Base-by-base conservation (phyloP, 805 yeast species). In the Ogataea populi-albae region DNA sequence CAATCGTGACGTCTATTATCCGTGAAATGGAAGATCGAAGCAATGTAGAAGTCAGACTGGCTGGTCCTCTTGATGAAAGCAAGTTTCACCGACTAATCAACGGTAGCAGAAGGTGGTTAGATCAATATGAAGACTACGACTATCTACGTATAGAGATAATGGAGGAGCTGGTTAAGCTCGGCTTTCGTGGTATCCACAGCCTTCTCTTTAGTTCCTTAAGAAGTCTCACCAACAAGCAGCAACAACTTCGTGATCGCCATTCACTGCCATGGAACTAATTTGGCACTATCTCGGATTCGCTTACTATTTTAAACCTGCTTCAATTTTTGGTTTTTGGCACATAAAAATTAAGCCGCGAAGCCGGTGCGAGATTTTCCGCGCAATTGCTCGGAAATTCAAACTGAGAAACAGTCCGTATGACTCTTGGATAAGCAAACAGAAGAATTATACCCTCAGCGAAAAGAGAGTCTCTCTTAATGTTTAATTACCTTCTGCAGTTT, bases 161-260 rank as follows among this genome's bases (percentile, higher is more conserved):
- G 42, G 62, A 63, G 23, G 48, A 60, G 14, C 48, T 80, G 14
- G 57, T 67, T 7, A 38, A 37, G 0, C 20, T 50, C 14, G 79
- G 81, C 2, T 79, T 71, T 37, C 44, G 39, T 6, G 80, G 83
- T 0, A 42, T 79, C 3, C 61, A 71, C 4, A 66, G 66, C 21
- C 63, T 81, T 27, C 49, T 81, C 12, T 75, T 71, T 46, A 66
- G 71, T 14, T 77, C 81, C 23, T 45, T 81, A 43, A 73, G 71
- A 46, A 71, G 79, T 41, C 55, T 79, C 8, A 49, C 67, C 26
- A 53, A 23, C 17, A 50, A 46, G 22, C 30, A 30, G 23, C 26
- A 33, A 23, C 32, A 41, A 17, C 31, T 20, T 8, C 28, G n/a
- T n/a, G n/a, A n/a, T n/a, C n/a, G n/a, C n/a, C n/a, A n/a, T n/a